phyloP scores from a whole-genome alignment of 2,329 filamentous ascomycete genomes.

The Ophiocordyceps unilateralis region DNA sequence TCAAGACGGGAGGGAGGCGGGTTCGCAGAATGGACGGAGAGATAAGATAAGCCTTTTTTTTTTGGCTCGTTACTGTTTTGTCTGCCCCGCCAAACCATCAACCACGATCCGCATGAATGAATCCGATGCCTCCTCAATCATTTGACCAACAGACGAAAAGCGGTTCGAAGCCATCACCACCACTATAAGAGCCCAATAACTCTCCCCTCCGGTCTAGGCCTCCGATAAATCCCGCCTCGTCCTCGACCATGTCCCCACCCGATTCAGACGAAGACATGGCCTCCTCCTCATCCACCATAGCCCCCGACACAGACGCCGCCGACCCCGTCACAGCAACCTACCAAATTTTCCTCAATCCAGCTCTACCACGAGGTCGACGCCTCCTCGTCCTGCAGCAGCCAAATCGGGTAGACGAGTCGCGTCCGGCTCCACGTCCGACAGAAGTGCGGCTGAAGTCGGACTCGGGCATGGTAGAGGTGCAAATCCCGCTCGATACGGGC shows the following conservation, averaged over 20 bases:
- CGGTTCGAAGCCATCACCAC: too few species aligned
- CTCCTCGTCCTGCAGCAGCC: slow-evolving; percentile 82
- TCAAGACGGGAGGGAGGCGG: too few species aligned
- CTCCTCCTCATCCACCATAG: background rate
- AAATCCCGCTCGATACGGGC: slow-evolving; percentile 63
- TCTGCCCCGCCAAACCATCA: background rate
- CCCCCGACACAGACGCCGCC: slow-evolving; percentile 13
- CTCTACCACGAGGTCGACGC: slow-evolving; percentile 41
- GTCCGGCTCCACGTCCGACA: slow-evolving; percentile 34
- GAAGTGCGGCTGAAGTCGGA: slow-evolving; percentile 68
- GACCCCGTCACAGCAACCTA: slow-evolving; percentile 63
- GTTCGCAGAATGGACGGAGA: too few species aligned
- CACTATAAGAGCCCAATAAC: too few species aligned
- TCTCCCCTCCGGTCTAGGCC: too few species aligned
- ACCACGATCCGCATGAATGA: too few species aligned
- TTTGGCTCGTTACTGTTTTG: background rate
- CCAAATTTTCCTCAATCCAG: slow-evolving; percentile 71
- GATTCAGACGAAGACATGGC: background rate
- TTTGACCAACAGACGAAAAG: too few species aligned
- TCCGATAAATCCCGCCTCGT: too few species aligned
- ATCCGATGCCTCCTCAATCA: too few species aligned
- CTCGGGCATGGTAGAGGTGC: slow-evolving; percentile 76
- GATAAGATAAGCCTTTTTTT: background rate
- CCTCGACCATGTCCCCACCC: background rate
- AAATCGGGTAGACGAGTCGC: slow-evolving; percentile 46